Percentiles rank a stretch among this genome's conserved stretches.
Conservation (phyloP, 208 protist genomes). For the Leishmania tarentolae region DNA sequence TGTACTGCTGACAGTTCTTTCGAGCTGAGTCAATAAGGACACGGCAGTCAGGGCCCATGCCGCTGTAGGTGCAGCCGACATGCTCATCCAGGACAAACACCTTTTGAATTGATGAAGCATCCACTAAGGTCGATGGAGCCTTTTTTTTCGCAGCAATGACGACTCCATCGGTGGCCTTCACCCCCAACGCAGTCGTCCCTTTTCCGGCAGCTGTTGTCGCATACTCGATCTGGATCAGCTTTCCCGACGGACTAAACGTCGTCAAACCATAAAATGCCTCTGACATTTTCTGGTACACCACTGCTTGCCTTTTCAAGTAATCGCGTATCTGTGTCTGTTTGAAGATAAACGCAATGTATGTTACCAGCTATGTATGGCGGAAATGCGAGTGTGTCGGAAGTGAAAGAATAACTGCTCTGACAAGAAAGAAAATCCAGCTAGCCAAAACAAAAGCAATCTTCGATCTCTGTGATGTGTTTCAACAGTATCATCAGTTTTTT, state of each 20-base stretch:
- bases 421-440: neutral
- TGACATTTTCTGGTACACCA: conserved; percentile 51
- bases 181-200: conserved; percentile 92
- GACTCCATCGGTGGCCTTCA: conserved; percentile 97
- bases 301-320: neutral
- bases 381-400: conserved; percentile 7
- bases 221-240: conserved; percentile 99
- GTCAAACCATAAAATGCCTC: conserved; percentile 98
- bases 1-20: conserved; percentile 96
- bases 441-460: neutral
- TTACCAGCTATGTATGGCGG: neutral
- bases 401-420: neutral
- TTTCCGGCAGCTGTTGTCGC: conserved; percentile 97
- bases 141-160: conserved; percentile 99
- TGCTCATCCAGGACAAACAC: conserved; percentile 94
- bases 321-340: neutral
- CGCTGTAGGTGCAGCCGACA: conserved; percentile 98
- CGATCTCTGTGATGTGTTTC: neutral
- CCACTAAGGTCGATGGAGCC: conserved; percentile 94
- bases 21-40: conserved; percentile 96
- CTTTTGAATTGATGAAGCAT: conserved; percentile 95
- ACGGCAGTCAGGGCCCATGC: conserved; percentile 98
- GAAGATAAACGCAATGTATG: neutral
- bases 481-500: neutral
- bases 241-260: conserved; percentile 99